These are phyloP conservation scores for Scutellaria galericulata DNA, from an alignment of 257 asterid genomes.

Conservation along the genomic window DNA sequence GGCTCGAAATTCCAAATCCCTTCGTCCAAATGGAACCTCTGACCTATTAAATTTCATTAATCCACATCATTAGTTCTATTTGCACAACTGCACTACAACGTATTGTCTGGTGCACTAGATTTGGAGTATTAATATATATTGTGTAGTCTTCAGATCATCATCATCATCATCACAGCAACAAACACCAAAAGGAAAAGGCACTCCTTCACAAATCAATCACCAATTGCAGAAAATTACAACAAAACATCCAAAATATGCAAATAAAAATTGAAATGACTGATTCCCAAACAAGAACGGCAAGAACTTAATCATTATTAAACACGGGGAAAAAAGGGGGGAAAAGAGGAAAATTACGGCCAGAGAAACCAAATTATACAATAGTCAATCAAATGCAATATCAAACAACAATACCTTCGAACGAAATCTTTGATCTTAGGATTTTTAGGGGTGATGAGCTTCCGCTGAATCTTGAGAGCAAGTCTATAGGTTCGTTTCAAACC, in stretches of 20 bases:
- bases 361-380: background rate
- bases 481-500: conserved; percentile 80
- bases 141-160: too few species aligned
- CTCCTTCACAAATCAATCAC: conserved; percentile 2
- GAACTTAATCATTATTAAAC: background rate
- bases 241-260: background rate
- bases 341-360: conserved; percentile 1
- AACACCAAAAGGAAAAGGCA: background rate
- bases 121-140: background rate
- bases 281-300: background rate
- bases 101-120: background rate
- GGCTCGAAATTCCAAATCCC: too few species aligned
- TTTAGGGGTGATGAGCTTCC: conserved; percentile 65
- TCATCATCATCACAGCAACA: background rate
- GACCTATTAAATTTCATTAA: conserved; percentile 2
- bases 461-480: conserved; percentile 76
- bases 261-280: background rate
- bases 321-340: background rate
- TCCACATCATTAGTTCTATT: conserved; percentile 1
- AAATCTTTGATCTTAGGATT: conserved; percentile 66
- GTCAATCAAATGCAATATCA: background rate
- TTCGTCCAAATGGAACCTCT: too few species aligned
- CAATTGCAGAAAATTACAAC: background rate
- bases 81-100: background rate
- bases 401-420: conserved; percentile 56